Conservation (phyloP, 352 stramenopile genomes). For the Phytophthora meadii region DNA sequence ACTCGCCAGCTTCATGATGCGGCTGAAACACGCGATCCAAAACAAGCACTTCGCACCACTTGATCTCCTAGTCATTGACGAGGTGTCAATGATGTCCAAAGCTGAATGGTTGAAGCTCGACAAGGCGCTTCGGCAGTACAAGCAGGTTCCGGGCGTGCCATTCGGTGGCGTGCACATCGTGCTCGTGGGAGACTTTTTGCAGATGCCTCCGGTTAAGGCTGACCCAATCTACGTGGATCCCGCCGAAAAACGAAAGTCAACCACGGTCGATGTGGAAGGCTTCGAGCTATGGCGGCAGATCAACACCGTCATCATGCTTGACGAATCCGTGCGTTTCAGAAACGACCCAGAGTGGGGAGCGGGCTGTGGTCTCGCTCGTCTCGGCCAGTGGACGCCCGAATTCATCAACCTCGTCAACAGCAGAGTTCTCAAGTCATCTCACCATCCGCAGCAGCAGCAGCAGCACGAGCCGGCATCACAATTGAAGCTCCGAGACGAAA, state of each 20-base stretch:
- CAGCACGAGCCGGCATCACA: no score
- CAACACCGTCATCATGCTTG: no score
- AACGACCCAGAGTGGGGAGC: no score
- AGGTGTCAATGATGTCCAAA: conserved; percentile 16
- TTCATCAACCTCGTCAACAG: no score
- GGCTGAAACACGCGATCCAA: neutral
- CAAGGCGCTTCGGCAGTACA: neutral
- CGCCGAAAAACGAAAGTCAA: conserved; percentile 1
- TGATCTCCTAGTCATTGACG: neutral
- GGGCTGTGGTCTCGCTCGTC: no score
- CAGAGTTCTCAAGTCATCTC: no score
- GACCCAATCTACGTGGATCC: conserved; percentile 5
- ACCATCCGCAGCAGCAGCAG: no score
- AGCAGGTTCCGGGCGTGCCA: neutral
- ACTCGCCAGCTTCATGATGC: neutral
- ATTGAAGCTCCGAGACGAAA: no score
- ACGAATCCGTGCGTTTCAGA: no score
- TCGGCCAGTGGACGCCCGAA: no score
- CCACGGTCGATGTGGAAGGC: neutral
- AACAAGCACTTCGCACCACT: neutral
- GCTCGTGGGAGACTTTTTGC: conserved; percentile 15
- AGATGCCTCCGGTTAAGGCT: conserved; percentile 1
- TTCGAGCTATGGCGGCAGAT: conserved; percentile 10
- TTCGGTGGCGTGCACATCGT: conserved; percentile 13
- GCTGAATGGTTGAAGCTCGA: conserved; percentile 1